Conservation (phyloP, 1,139 yeast species). For the Zygosaccharomyces pseudobailii region DNA sequence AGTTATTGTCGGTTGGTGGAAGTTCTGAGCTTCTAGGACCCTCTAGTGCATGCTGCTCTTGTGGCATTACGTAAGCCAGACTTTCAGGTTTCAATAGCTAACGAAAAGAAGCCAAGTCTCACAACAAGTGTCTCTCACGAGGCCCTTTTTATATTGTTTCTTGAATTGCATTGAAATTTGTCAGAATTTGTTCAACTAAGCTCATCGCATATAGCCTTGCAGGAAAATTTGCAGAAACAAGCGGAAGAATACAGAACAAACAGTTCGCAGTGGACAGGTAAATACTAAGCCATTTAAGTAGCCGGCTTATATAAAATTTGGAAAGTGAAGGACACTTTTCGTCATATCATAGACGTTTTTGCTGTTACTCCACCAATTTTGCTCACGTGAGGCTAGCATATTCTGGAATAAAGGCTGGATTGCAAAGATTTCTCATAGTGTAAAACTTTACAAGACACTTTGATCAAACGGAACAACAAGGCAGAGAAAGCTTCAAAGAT, state of each 20-base stretch:
- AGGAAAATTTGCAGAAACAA: constrained; percentile 3
- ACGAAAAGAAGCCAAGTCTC: background rate
- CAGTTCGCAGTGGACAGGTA: background rate
- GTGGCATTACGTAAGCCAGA: background rate
- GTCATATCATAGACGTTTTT: background rate
- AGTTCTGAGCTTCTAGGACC: background rate
- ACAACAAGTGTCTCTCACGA: background rate
- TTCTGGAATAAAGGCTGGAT: background rate
- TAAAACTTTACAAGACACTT: background rate
- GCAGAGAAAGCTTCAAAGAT: constrained; percentile 22
- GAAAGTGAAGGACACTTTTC: no score
- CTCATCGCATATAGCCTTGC: constrained; percentile 3
- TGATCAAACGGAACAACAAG: background rate
- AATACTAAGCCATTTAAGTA: no score
- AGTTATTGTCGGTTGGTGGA: background rate
- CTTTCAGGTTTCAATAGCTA: background rate
- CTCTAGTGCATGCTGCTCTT: background rate
- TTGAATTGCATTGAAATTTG: background rate
- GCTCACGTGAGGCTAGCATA: background rate
- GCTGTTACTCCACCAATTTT: background rate
- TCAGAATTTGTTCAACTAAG: constrained; percentile 1
- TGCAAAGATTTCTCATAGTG: constrained; percentile 1
- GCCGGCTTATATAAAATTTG: no score
- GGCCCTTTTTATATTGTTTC: background rate
- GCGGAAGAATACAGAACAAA: background rate